Conservation (phyloP, 2,329 filamentous ascomycete genomes). For the Cercospora brassicicola region DNA sequence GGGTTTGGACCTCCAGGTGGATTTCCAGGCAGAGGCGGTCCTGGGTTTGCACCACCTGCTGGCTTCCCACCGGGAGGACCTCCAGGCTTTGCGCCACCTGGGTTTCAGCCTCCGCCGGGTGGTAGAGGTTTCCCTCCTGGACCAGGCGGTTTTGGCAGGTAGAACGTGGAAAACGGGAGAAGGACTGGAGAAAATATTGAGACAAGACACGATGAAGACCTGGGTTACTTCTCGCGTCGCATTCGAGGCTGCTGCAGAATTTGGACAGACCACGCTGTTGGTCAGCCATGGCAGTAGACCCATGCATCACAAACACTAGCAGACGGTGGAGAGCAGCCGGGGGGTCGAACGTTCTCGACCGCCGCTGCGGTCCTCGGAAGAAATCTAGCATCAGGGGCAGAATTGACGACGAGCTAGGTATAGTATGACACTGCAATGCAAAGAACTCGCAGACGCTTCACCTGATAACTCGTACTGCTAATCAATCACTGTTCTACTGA, state of each 20-base stretch:
- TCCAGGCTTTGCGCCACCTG: slow-evolving; percentile 45
- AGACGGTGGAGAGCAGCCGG: not conserved
- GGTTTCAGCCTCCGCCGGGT: slow-evolving; percentile 67
- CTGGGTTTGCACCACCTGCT: slow-evolving; percentile 25
- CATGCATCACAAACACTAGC: not conserved
- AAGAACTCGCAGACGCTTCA: not conserved
- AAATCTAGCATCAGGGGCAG: slow-evolving; percentile 21
- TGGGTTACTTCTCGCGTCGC: not conserved
- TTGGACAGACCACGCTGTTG: not conserved
- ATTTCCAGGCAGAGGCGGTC: slow-evolving; percentile 41
- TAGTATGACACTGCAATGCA: slow-evolving; percentile 12
- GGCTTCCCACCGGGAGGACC: slow-evolving; percentile 36
- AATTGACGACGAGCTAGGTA: slow-evolving; percentile 19
- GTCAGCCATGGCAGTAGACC: not conserved
- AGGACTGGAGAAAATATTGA: not conserved
- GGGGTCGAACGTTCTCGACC: not conserved
- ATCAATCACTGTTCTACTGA: not conserved
- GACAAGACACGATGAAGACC: not conserved
- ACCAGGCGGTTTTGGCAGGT: slow-evolving; percentile 36
- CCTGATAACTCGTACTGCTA: not conserved
- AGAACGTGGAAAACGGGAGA: slow-evolving; percentile 12
- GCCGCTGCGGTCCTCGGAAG: not conserved
- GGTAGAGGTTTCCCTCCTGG: slow-evolving; percentile 37
- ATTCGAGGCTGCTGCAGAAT: not conserved
- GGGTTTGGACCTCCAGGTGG: slow-evolving; percentile 42